phyloP scores from a whole-genome alignment of 2,329 filamentous ascomycete species.

The Podosphaera aphanis region DNA sequence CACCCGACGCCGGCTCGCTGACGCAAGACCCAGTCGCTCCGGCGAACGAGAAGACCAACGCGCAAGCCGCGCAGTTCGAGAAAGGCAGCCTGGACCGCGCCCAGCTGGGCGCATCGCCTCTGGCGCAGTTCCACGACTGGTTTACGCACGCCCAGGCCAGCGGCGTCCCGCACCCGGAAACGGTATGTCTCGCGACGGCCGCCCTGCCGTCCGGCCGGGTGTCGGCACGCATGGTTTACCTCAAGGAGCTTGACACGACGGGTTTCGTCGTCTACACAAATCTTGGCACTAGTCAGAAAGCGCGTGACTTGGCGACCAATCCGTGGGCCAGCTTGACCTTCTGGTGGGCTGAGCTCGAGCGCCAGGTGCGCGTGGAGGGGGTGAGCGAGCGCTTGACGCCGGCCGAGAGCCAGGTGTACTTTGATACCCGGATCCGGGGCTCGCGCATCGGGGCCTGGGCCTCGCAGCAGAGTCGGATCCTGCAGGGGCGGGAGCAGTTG shows the following conservation, averaged over 20 bases:
- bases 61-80: constrained; percentile 57
- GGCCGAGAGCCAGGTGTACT: constrained; percentile 52
- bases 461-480: constrained; percentile 61
- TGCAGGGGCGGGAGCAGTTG: constrained; percentile 48
- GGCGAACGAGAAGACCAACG: constrained; percentile 29
- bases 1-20: no score
- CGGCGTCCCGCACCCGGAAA: constrained; percentile 56
- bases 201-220: constrained; percentile 63
- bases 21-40: constrained; percentile 29
- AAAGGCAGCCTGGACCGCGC: constrained; percentile 34
- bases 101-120: constrained; percentile 40
- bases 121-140: constrained; percentile 75
- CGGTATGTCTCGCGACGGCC: constrained; percentile 70
- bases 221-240: constrained; percentile 67
- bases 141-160: constrained; percentile 45
- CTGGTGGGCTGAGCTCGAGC: constrained; percentile 67
- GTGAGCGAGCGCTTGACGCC: constrained; percentile 36
- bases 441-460: constrained; percentile 83
- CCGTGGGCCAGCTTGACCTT: constrained; percentile 66
- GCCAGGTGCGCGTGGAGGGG: constrained; percentile 82
- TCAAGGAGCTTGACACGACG: constrained; percentile 67
- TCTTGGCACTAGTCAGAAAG: constrained; percentile 54
- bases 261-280: constrained; percentile 92
- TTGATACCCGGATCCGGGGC: constrained; percentile 47
- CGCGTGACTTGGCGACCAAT: constrained; percentile 47